Evolutionary conservation across 306 rosid genomes (phyloP).

Genomic region (Macrotyloma uniflorum): DNA sequence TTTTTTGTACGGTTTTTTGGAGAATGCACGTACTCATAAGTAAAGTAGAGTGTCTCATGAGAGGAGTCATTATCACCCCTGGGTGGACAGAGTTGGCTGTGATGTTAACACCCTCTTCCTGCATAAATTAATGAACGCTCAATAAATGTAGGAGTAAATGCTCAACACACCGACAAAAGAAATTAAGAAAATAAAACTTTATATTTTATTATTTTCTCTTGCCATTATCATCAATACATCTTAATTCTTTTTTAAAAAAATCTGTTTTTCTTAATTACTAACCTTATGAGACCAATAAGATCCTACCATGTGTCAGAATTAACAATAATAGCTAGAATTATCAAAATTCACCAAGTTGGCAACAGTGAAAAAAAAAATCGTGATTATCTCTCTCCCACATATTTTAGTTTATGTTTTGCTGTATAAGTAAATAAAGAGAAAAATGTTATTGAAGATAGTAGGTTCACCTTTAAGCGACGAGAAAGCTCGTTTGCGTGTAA

Average conservation of each 20-base stretch:
- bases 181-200: no score
- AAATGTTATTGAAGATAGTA: no score
- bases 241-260: no score
- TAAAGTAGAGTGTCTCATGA: conserved; percentile 81
- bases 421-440: no score
- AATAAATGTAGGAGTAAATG: not conserved
- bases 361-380: no score
- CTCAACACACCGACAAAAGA: not conserved
- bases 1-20: not conserved
- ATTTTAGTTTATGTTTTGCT: no score
- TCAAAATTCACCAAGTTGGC: no score
- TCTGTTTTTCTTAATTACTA: no score
- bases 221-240: not conserved
- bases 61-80: conserved; percentile 90
- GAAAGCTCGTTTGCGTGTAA: conserved; percentile 81
- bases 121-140: conserved; percentile 19
- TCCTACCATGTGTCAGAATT: no score
- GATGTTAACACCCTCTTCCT: conserved; percentile 87
- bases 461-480: conserved; percentile 69
- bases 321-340: no score
- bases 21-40: conserved; percentile 65
- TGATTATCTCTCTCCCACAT: no score
- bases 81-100: conserved; percentile 89
- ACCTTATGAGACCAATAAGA: no score
- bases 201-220: not conserved